Percentiles rank a stretch among this genome's conserved stretches.
These are phyloP conservation scores for Leccinellum albellum DNA, from an alignment of 768 basidiomycete genomes.

Conservation along the genomic window DNA sequence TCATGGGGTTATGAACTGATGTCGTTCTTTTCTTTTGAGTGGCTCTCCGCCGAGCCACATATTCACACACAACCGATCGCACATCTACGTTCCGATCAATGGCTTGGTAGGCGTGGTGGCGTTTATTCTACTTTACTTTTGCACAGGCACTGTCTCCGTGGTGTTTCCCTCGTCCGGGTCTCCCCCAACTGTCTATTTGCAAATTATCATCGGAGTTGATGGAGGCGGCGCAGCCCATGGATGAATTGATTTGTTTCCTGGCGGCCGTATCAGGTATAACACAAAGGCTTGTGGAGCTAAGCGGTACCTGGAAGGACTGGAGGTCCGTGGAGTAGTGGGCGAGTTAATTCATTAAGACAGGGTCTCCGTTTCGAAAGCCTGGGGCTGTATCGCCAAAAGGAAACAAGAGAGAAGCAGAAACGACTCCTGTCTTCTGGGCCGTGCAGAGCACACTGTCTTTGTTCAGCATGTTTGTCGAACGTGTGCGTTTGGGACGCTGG, in stretches of 20 bases:
- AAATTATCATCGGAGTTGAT: conserved; percentile 20
- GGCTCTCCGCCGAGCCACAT: neutral
- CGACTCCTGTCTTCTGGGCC: neutral
- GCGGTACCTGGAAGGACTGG: conserved; percentile 1
- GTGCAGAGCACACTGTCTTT: neutral
- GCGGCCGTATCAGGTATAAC: conserved; percentile 4
- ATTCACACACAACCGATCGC: conserved; percentile 10
- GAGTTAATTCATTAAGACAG: conserved; percentile 10
- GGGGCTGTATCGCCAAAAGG: neutral
- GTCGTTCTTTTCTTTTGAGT: conserved; percentile 6
- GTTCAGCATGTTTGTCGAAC: conserved; percentile 21
- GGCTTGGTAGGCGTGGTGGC: conserved; percentile 21
- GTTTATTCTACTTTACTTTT: neutral
- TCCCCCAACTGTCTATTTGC: conserved; percentile 15
- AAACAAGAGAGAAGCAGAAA: neutral
- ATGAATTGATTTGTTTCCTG: conserved; percentile 3
- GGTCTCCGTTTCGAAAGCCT: conserved; percentile 14
- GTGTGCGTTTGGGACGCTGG: neutral
- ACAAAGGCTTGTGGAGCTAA: conserved; percentile 17
- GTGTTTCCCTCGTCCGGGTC: conserved; percentile 18
- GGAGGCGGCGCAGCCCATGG: conserved; percentile 18
- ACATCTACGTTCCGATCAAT: conserved; percentile 26
- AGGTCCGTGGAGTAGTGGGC: conserved; percentile 21
- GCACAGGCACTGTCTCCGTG: conserved; percentile 21
- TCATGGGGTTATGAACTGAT: conserved; percentile 11